phyloP scores from a whole-genome alignment of 352 stramenopile genomes.

The Pythium periplocum region DNA sequence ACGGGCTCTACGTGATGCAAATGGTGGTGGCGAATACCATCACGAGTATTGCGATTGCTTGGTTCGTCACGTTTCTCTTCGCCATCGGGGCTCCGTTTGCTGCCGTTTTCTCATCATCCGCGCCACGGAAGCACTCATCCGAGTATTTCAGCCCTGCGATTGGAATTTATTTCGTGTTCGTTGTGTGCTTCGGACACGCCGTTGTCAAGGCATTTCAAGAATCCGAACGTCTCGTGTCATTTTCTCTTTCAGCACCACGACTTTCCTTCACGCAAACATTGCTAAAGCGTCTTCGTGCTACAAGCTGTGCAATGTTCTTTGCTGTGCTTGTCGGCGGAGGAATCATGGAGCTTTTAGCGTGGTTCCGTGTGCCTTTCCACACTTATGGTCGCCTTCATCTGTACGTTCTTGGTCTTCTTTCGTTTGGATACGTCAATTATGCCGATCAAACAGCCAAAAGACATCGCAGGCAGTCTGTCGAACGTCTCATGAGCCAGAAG shows the following conservation, averaged over 20 bases:
- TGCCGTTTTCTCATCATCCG: constrained; percentile 8
- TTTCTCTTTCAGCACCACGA: constrained; percentile 7
- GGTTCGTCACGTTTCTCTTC: constrained; percentile 15
- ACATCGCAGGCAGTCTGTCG: too few relatives aligned
- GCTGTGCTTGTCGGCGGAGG: background rate
- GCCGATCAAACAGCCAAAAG: too few relatives aligned
- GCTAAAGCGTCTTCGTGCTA: constrained; percentile 1
- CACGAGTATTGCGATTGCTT: constrained; percentile 19
- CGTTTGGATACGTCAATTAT: too few relatives aligned
- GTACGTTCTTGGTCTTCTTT: background rate
- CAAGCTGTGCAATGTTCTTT: background rate
- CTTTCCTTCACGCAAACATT: constrained; percentile 7
- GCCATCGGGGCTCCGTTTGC: constrained; percentile 20
- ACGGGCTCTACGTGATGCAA: constrained; percentile 23
- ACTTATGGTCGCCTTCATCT: constrained; percentile 4
- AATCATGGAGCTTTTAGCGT: background rate
- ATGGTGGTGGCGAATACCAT: constrained; percentile 28
- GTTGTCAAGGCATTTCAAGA: constrained; percentile 12
- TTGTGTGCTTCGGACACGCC: constrained; percentile 17
- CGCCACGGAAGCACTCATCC: background rate
- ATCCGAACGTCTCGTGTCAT: constrained; percentile 12
- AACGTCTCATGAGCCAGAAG: background rate
- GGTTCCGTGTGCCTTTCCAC: too few relatives aligned
- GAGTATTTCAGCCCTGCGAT: constrained; percentile 14
- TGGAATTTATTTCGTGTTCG: constrained; percentile 23